These are phyloP conservation scores for Rhodotorula sp. DNA, from an alignment of 1,284 basidiomycete genomes.

Conservation along the genomic window DNA sequence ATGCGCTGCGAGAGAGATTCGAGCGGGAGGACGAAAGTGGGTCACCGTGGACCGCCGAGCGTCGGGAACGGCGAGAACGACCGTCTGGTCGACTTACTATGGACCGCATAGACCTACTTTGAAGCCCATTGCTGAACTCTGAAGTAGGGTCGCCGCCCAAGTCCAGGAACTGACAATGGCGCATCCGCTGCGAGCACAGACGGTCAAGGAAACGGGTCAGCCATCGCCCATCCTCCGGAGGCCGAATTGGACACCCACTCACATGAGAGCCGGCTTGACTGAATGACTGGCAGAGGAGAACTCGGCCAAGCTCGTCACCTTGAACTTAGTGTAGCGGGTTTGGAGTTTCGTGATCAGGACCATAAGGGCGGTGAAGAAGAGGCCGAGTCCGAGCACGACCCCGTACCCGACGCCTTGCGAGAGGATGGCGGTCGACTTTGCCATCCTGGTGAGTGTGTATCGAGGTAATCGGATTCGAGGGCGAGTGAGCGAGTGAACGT, in stretches of 20 bases:
- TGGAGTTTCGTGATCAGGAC: constrained; percentile 65
- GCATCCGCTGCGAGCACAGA: background rate
- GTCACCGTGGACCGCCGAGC: background rate
- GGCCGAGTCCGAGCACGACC: constrained; percentile 71
- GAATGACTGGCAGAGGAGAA: constrained; percentile 65
- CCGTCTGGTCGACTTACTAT: background rate
- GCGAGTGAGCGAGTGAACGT: background rate
- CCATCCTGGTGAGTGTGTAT: constrained; percentile 4
- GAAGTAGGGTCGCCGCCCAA: constrained; percentile 57
- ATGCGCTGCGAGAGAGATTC: constrained; percentile 50
- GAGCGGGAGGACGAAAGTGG: background rate
- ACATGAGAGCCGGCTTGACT: constrained; percentile 70
- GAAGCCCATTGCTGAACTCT: constrained; percentile 64
- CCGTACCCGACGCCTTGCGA: constrained; percentile 57
- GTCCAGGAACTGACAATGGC: constrained; percentile 2
- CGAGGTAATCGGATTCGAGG: background rate
- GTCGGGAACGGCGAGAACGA: no score
- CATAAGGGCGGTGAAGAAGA: constrained; percentile 81
- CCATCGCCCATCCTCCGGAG: background rate
- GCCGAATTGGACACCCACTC: constrained; percentile 67
- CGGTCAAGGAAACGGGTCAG: constrained; percentile 18
- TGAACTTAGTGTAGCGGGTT: constrained; percentile 62
- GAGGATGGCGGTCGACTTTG: constrained; percentile 15
- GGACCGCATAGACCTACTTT: constrained; percentile 53
- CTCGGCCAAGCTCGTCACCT: constrained; percentile 59